Evolutionary conservation across 768 basidiomycete species (phyloP).

Genomic region (Clitopilus hobsonii): DNA sequence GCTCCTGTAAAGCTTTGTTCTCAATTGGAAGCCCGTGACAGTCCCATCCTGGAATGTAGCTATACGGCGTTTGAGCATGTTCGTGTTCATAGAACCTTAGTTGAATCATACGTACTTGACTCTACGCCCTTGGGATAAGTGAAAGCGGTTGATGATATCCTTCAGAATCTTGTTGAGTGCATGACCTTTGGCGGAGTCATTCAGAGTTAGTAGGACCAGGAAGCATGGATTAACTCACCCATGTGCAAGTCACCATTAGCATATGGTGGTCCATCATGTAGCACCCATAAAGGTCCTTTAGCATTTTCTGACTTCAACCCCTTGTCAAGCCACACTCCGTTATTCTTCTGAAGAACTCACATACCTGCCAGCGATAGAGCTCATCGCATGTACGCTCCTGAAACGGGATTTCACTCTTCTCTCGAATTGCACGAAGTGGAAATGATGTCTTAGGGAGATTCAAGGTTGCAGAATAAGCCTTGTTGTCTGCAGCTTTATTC

Average conservation of each 20-base stretch:
- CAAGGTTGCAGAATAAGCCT: conserved; percentile 53
- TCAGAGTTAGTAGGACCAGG: background rate
- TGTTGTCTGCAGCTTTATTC: conserved; percentile 22
- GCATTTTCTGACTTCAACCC: conserved; percentile 55
- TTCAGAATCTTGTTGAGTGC: conserved; percentile 95
- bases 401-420: conserved; percentile 55
- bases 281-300: conserved; percentile 67
- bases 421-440: conserved; percentile 64
- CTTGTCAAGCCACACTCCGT: background rate
- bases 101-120: conserved; percentile 80
- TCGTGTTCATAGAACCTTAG: too few species aligned
- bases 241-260: conserved; percentile 96
- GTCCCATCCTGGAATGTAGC: conserved; percentile 96
- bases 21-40: conserved; percentile 98
- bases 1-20: conserved; percentile 80
- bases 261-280: conserved; percentile 97
- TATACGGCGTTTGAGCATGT: conserved; percentile 23
- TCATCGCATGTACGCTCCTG: conserved; percentile 62
- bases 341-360: background rate
- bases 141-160: conserved; percentile 90
- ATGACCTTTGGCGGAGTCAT: conserved; percentile 57
- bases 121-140: conserved; percentile 68
- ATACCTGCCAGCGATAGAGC: conserved; percentile 77
- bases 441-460: conserved; percentile 81
- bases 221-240: conserved; percentile 43